These are phyloP conservation scores for Yarrowia deformans DNA, from an alignment of 805 yeast genomes.

Conservation along the genomic window DNA sequence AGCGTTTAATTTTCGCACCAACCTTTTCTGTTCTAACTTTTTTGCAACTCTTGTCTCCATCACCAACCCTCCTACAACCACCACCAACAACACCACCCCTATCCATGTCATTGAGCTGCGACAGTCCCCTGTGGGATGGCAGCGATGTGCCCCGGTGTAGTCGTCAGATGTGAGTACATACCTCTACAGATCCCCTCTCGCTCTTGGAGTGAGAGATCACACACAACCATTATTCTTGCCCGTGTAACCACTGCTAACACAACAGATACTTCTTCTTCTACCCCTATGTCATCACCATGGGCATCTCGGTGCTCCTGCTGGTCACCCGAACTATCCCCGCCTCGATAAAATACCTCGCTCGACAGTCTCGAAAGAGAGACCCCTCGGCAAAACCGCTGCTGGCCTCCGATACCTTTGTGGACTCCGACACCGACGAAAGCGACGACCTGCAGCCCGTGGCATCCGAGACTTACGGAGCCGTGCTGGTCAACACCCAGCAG, in stretches of 20 bases:
- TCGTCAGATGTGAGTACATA: constrained; percentile 36
- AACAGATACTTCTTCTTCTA: constrained; percentile 37
- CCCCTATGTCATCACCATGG: constrained; percentile 21
- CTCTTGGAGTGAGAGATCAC: background rate
- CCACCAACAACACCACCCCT: constrained; percentile 3
- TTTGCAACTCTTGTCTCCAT: background rate
- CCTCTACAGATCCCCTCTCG: background rate
- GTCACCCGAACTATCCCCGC: constrained; percentile 27
- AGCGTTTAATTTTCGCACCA: constrained; percentile 26
- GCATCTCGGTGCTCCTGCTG: constrained; percentile 22
- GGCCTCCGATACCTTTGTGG: constrained; percentile 29
- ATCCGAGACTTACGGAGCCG: constrained; percentile 25
- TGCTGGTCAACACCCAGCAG: constrained; percentile 35
- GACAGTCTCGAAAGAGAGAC: constrained; percentile 23
- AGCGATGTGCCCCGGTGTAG: constrained; percentile 36
- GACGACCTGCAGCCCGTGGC: constrained; percentile 19
- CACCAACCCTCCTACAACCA: background rate
- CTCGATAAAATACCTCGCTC: constrained; percentile 24
- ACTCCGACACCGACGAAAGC: constrained; percentile 26
- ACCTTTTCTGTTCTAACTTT: constrained; percentile 17
- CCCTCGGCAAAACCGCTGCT: constrained; percentile 26
- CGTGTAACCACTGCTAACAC: constrained; percentile 10
- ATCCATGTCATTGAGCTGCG: constrained; percentile 39
- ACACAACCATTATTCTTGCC: background rate
- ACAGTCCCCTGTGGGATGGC: constrained; percentile 40